These are phyloP conservation scores for Linnemannia schmuckeri DNA, from an alignment of 192 early-diverging fungal species.

Conservation along the genomic window DNA sequence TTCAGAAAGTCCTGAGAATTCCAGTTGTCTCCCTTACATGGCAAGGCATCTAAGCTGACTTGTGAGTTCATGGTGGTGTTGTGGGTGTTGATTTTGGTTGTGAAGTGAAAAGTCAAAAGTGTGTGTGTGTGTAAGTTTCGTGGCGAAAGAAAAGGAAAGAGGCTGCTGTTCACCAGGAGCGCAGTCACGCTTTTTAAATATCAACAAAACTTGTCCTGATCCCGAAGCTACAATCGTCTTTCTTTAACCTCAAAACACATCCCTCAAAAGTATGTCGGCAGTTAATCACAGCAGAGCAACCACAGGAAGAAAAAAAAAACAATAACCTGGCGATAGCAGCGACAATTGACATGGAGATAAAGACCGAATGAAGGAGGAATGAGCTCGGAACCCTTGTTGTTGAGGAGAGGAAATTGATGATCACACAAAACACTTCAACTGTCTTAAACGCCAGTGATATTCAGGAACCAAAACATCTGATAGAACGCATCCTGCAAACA, in stretches of 20 bases:
- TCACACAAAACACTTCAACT: neutral
- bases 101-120: neutral
- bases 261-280: neutral
- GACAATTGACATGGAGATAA: too few species aligned
- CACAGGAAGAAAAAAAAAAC: neutral
- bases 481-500: neutral
- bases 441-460: neutral
- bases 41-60: conserved; percentile 59
- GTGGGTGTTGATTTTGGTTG: neutral
- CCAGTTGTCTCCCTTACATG: conserved; percentile 51
- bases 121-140: neutral
- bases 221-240: neutral
- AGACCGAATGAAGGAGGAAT: too few species aligned
- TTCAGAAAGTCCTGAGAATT: neutral
- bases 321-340: too few species aligned
- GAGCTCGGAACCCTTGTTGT: too few species aligned
- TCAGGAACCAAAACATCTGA: neutral
- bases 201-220: conserved; percentile 9
- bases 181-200: conserved; percentile 10
- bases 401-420: too few species aligned
- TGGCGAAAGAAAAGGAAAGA: too few species aligned
- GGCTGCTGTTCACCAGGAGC: neutral
- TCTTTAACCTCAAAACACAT: neutral
- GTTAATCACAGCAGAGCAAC: neutral
- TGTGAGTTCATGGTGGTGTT: conserved; percentile 28